Percentiles rank a stretch among this genome's conserved stretches.
Conservation (phyloP, 768 basidiomycete species). For the Pulveroboletus ravenelii region DNA sequence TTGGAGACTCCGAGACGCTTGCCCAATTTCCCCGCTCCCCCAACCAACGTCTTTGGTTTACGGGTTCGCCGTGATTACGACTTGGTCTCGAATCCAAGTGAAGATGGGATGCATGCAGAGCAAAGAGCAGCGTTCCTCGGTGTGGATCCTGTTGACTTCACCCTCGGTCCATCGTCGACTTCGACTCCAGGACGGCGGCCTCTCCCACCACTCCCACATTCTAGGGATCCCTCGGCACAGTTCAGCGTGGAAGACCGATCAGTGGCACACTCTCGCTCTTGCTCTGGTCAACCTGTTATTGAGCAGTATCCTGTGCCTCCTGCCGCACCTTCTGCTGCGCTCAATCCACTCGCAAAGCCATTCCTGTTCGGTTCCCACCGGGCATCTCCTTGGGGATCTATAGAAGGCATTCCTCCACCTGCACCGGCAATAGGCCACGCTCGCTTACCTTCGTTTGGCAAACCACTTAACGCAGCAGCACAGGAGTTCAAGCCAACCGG, state of each 20-base stretch:
- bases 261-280: slow-evolving; percentile 55
- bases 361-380: slow-evolving; percentile 66
- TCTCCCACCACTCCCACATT: slow-evolving; percentile 60
- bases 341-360: slow-evolving; percentile 81
- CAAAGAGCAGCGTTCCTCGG: slow-evolving; percentile 42
- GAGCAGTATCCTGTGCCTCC: slow-evolving; percentile 15
- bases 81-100: slow-evolving; percentile 82
- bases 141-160: slow-evolving; percentile 40
- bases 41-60: slow-evolving; percentile 45
- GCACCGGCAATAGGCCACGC: slow-evolving; percentile 36
- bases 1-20: slow-evolving; percentile 64
- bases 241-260: slow-evolving; percentile 59
- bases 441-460: slow-evolving; percentile 48
- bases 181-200: slow-evolving; percentile 44
- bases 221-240: slow-evolving; percentile 57
- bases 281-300: slow-evolving; percentile 39
- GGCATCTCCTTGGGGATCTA: slow-evolving; percentile 33
- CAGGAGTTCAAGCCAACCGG: slow-evolving; percentile 74
- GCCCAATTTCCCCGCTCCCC: slow-evolving; percentile 78
- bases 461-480: slow-evolving; percentile 74
- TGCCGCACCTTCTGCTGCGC: slow-evolving; percentile 26
- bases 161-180: slow-evolving; percentile 43
- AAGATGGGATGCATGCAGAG: slow-evolving; percentile 49
- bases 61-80: slow-evolving; percentile 52
- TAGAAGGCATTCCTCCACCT: slow-evolving; percentile 28